These are phyloP conservation scores for Hypoxylon sp. DNA, from an alignment of 2,329 filamentous ascomycete species.

Conservation along the genomic window DNA sequence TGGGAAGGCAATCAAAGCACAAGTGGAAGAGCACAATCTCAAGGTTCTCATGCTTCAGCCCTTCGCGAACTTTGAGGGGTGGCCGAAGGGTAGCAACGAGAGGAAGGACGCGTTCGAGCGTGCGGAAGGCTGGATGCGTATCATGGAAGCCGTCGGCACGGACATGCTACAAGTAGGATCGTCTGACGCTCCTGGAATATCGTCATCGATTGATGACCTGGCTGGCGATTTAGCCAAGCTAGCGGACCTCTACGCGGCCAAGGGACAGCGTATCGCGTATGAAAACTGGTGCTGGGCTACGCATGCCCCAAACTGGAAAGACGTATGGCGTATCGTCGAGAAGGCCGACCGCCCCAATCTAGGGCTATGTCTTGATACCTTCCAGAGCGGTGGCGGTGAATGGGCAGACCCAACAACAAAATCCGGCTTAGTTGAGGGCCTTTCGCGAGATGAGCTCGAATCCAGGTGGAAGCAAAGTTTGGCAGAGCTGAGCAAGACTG, in stretches of 20 bases:
- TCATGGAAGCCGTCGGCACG: slow-evolving; percentile 79
- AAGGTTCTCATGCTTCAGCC: slow-evolving; percentile 81
- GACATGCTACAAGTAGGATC: slow-evolving; percentile 79
- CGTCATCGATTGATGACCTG: slow-evolving; percentile 64
- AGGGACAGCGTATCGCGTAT: slow-evolving; percentile 76
- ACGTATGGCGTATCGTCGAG: slow-evolving; percentile 78
- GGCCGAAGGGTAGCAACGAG: slow-evolving; percentile 71
- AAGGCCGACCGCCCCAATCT: slow-evolving; percentile 75
- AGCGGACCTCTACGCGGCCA: slow-evolving; percentile 71
- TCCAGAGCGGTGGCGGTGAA: slow-evolving; percentile 80
- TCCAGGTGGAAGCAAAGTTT: slow-evolving; percentile 68
- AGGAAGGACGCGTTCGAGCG: slow-evolving; percentile 74
- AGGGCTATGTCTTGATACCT: slow-evolving; percentile 83
- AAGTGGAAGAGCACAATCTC: slow-evolving; percentile 69
- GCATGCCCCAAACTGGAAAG: slow-evolving; percentile 76
- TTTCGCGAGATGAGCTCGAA: slow-evolving; percentile 62
- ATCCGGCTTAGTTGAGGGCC: slow-evolving; percentile 69
- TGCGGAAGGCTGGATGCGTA: slow-evolving; percentile 76
- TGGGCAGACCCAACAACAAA: slow-evolving; percentile 79
- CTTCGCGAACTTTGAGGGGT: slow-evolving; percentile 84
- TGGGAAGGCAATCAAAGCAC: slow-evolving; percentile 66
- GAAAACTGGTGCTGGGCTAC: slow-evolving; percentile 90
- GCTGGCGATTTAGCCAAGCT: slow-evolving; percentile 75
- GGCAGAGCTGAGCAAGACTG: slow-evolving; percentile 66
- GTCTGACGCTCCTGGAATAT: slow-evolving; percentile 74